Evolutionary conservation across 1,139 yeast species (phyloP), one percentile per base, ranked within the genome.

Genomic region (Saccharomyces pastorianus): DNA sequence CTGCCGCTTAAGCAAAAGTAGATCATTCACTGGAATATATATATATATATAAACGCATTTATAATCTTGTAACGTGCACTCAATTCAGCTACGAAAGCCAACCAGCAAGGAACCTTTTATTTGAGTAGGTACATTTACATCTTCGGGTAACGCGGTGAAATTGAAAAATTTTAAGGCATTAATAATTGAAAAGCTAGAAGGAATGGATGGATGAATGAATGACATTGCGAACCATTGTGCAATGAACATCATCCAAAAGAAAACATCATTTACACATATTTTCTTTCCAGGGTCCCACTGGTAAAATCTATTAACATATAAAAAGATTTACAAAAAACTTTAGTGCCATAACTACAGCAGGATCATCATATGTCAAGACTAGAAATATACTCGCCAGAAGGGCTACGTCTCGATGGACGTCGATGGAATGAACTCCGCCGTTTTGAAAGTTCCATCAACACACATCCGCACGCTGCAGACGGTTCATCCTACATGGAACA

Each of bases 381-480:
- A 69, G 99, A 91, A 73, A 72, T 91, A 51, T 90, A 88, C 66
- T 89, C 96, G 0, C 96, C 96, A 1, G 98, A 91, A 70, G 99
- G 98, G 4, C 77, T 93, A 50, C 78, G 98, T 61, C 76, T 86
- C 11, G 98, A 93, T 65, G 99, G 99, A 3, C 81, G 99, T 66
- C 78, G 99, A 62, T 90, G 95, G 93, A 89, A 91, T 64, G 98
- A 93, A 69, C 76, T 91, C 51, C 83, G 98, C 53, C 78, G 84
- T 46, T 88, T 93, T 64, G 82, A 82, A 47, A 88, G 96, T 65
- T 80, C 83, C 31, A 82, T 88, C 57, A 88, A 89, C 64, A 89
- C 97, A 0, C 97, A 91, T 65, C 91, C 96, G 8, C 82, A 79
- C 63, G 81, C 96, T 1, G 80, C 93, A 3, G 98, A 93, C 70